These are phyloP conservation scores for Arbutus unedo DNA, from an alignment of 148 eudicot species.

Conservation along the genomic window DNA sequence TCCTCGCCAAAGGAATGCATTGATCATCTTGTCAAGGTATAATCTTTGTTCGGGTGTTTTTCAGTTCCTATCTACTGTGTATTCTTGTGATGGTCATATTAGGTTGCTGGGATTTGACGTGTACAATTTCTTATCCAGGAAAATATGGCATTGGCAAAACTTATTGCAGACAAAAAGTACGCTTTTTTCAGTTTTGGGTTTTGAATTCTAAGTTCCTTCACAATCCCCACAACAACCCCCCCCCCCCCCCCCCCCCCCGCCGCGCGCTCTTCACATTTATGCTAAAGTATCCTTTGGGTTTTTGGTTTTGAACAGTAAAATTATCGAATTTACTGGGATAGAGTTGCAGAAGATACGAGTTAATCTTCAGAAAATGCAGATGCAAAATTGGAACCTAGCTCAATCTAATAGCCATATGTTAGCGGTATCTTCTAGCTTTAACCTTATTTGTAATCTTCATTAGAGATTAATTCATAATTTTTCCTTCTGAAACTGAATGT, in stretches of 20 bases:
- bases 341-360: constrained; percentile 44
- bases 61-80: neutral
- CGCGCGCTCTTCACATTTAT: neutral
- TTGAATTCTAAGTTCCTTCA: neutral
- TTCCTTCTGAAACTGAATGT: neutral
- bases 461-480: constrained; percentile 3
- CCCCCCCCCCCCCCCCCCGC: no score
- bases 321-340: constrained; percentile 45
- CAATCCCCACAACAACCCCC: no score
- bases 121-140: constrained; percentile 14
- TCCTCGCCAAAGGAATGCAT: constrained; percentile 37
- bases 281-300: constrained; percentile 3
- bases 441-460: neutral
- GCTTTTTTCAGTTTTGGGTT: constrained; percentile 17
- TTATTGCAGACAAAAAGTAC: constrained; percentile 38
- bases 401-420: constrained; percentile 58
- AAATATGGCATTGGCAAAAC: constrained; percentile 21
- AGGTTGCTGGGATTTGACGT: neutral
- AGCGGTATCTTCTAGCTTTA: constrained; percentile 38
- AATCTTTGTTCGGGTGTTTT: constrained; percentile 6
- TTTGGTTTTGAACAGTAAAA: constrained; percentile 36
- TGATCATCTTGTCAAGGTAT: constrained; percentile 54
- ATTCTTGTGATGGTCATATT: constrained; percentile 16
- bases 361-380: constrained; percentile 43
- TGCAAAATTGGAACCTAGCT: constrained; percentile 71